phyloP scores from a whole-genome alignment of 1,284 basidiomycete species.

The Pseudozyma sp. region DNA sequence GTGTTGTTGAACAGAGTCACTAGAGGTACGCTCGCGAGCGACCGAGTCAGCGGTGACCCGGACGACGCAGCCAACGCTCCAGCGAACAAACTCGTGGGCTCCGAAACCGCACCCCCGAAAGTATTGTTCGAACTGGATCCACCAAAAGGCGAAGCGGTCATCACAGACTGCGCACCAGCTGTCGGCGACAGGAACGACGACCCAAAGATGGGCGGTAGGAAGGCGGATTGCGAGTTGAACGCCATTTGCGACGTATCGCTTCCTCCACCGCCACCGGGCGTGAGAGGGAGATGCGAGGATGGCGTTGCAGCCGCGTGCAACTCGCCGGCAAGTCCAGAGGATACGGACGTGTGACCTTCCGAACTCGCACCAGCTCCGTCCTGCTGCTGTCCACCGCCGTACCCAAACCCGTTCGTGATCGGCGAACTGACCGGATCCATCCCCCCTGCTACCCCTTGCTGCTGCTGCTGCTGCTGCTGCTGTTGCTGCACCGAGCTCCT shows the following conservation, averaged over 20 bases:
- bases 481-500: not conserved
- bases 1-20: conserved; percentile 44
- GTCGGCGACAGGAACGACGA: conserved; percentile 18
- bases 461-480: conserved; percentile 2
- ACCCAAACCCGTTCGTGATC: not conserved
- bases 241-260: conserved; percentile 9
- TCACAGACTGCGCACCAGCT: not conserved
- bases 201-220: conserved; percentile 12
- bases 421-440: not conserved
- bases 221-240: conserved; percentile 17
- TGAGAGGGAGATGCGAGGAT: not conserved
- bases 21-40: conserved; percentile 24
- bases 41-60: conserved; percentile 7
- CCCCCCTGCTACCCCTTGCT: not conserved
- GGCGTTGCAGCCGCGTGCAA: not conserved
- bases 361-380: not conserved
- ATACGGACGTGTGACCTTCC: not conserved
- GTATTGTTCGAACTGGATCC: not conserved
- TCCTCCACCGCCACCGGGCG: not conserved
- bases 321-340: not conserved
- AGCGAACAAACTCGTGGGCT: conserved; percentile 5
- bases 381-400: conserved; percentile 1
- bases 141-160: not conserved
- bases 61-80: conserved; percentile 3
- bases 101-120: not conserved